These are phyloP conservation scores for Gelatoporia subvermispora DNA, from an alignment of 768 basidiomycete genomes.

Conservation along the genomic window DNA sequence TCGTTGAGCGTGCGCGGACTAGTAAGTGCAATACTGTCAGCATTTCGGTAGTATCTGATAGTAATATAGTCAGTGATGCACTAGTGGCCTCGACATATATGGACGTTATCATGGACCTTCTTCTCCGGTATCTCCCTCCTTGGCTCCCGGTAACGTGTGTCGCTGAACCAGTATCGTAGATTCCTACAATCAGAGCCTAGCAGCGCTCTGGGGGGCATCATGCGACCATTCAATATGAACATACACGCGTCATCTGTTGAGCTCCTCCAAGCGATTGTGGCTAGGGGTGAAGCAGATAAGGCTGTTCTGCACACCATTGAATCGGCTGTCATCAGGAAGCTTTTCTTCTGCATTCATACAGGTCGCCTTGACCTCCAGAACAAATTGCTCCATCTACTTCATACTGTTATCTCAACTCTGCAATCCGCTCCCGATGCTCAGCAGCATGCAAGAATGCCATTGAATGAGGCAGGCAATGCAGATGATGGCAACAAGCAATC, in stretches of 20 bases:
- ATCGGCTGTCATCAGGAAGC: slow-evolving; percentile 64
- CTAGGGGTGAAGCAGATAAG: slow-evolving; percentile 74
- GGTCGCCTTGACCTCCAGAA: slow-evolving; percentile 81
- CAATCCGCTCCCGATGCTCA: slow-evolving; percentile 31
- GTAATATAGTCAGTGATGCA: slow-evolving; percentile 10
- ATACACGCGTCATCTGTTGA: slow-evolving; percentile 79
- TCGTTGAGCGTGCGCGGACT: slow-evolving; percentile 56
- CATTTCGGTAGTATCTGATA: background rate
- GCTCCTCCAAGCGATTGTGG: slow-evolving; percentile 74
- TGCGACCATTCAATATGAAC: slow-evolving; percentile 55
- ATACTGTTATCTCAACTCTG: slow-evolving; percentile 74
- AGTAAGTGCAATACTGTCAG: too few species aligned
- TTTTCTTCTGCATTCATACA: slow-evolving; percentile 69
- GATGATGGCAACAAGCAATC: slow-evolving; percentile 20
- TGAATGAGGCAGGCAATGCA: background rate
- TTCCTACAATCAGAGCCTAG: slow-evolving; percentile 78
- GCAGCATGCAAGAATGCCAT: background rate
- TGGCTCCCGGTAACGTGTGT: background rate
- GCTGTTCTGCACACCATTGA: slow-evolving; percentile 61
- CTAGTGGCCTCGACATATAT: slow-evolving; percentile 58
- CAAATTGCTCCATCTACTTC: slow-evolving; percentile 87
- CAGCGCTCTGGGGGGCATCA: slow-evolving; percentile 36
- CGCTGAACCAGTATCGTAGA: slow-evolving; percentile 31
- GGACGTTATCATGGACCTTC: slow-evolving; percentile 67
- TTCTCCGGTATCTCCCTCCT: slow-evolving; percentile 51